Percentiles rank a stretch among this genome's conserved stretches.
phyloP scores from a whole-genome alignment of 108 stramenopile genomes.

The Pseudonitzschia multiseries region DNA sequence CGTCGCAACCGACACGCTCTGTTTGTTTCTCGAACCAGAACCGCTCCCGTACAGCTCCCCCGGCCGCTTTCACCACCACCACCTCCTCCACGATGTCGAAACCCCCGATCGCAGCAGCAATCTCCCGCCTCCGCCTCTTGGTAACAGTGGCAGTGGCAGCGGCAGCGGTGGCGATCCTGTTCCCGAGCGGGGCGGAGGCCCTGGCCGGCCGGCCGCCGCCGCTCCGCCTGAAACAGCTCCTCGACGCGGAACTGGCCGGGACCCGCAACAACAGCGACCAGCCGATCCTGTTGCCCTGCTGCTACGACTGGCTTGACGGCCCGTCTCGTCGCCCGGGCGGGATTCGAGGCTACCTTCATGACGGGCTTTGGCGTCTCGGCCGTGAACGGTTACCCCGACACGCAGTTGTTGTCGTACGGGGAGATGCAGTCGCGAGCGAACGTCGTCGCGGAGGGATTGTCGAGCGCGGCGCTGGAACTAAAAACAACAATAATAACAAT shows the following conservation, averaged over 20 bases:
- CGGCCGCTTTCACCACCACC: too few species aligned
- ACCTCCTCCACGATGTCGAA: too few species aligned
- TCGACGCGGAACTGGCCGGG: constrained; percentile 49
- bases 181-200: too few species aligned
- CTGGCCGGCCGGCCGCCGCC: constrained; percentile 43
- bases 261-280: constrained; percentile 43
- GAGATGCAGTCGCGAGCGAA: constrained; percentile 85
- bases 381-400: constrained; percentile 81
- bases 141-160: too few species aligned
- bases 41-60: too few species aligned
- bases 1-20: too few species aligned
- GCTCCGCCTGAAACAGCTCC: constrained; percentile 31
- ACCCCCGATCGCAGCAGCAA: too few species aligned
- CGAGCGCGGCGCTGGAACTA: constrained; percentile 74
- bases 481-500: too few species aligned
- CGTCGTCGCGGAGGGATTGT: constrained; percentile 82
- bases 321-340: constrained; percentile 79
- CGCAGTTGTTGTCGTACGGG: constrained; percentile 80
- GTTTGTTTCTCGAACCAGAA: too few species aligned
- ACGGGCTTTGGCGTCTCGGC: constrained; percentile 96
- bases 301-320: constrained; percentile 96
- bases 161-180: too few species aligned
- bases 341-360: constrained; percentile 96
- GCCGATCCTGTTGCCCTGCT: constrained; percentile 88
- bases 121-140: too few species aligned